Evolutionary conservation across 805 yeast genomes (phyloP), one percentile per base, ranked within the genome.

Genomic region (Metschnikowia dekortorum): DNA sequence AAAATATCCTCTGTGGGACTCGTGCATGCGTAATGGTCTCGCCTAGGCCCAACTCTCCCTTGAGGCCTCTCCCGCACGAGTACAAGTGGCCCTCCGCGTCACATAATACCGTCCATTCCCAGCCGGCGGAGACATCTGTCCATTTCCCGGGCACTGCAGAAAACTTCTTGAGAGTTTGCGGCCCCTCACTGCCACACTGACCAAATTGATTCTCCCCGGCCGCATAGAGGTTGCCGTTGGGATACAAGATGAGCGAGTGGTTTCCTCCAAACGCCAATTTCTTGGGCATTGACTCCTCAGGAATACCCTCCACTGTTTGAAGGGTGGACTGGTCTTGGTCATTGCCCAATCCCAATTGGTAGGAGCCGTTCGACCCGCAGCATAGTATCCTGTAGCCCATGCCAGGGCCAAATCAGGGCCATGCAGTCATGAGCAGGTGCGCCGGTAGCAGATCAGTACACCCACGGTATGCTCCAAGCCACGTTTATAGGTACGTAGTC

Each of bases 331-430:
- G 60, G 50, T 73, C 97, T 1, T 76, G 76, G 34, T 68, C 65
- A 54, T 82, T 67, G 6, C 73, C 76, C 36, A 75, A 63, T 37
- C 97, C 95, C 43, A 91, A 74, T 62, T 91, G 98, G 50, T 64
- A 80, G 34, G 69, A 73, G 1, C 97, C 96, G 66, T 91, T 91
- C 2, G 97, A 89, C 0, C 98, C 98, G 62, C 94, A 82, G 1
- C 82, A 73, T 33, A 75, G 72, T 2, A 83, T 62, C 16, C 39
- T 44, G 48, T 57, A 61, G 18, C 50, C 35, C 59, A 56, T 56
- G 34, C 30, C 1, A 10, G 28, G 16, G 38, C 22, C 38, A 9
- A 18, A 22, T 22, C 22, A 22, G 5, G 22, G 22, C 22, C 22
- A 22, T 22, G 22, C 22, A 22, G 22, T 22, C 22, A 4, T 22